These are phyloP conservation scores for Aspergillus nomiae DNA, from an alignment of 2,329 filamentous ascomycete species.

Conservation along the genomic window DNA sequence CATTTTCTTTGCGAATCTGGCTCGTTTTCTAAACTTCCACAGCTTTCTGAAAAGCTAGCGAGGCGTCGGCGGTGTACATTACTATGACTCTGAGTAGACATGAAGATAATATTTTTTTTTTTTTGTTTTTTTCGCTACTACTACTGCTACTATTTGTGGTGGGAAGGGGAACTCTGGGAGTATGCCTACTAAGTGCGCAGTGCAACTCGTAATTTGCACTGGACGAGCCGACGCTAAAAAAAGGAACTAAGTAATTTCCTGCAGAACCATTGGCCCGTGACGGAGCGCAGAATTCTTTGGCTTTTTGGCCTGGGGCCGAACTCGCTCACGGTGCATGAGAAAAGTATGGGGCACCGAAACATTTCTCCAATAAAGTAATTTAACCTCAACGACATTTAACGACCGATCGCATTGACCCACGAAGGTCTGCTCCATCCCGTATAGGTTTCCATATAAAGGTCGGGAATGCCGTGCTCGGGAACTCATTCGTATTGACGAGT, in stretches of 20 bases:
- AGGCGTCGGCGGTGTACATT: neutral
- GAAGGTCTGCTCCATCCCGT: neutral
- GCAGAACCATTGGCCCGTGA: constrained; percentile 2
- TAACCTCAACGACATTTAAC: constrained; percentile 1
- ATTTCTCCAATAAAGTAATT: neutral
- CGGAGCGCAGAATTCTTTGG: neutral
- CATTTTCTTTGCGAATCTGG: neutral
- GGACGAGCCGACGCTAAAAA: neutral
- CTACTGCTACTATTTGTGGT: neutral
- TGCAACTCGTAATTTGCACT: neutral
- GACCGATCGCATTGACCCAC: neutral
- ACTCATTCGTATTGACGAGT: neutral
- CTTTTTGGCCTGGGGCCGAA: neutral
- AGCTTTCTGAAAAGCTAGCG: neutral
- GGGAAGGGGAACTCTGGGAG: too few species aligned
- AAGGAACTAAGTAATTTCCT: neutral
- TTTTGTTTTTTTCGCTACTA: neutral
- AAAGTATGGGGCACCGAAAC: neutral
- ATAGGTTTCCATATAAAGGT: neutral
- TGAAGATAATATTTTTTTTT: neutral
- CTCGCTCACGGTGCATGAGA: neutral
- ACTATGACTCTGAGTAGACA: neutral
- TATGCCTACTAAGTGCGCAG: too few species aligned
- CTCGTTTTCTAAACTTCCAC: neutral
- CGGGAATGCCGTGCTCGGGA: neutral